These are phyloP conservation scores for Penicillium chermesinum DNA, from an alignment of 495 filamentous ascomycete species.

Conservation along the genomic window DNA sequence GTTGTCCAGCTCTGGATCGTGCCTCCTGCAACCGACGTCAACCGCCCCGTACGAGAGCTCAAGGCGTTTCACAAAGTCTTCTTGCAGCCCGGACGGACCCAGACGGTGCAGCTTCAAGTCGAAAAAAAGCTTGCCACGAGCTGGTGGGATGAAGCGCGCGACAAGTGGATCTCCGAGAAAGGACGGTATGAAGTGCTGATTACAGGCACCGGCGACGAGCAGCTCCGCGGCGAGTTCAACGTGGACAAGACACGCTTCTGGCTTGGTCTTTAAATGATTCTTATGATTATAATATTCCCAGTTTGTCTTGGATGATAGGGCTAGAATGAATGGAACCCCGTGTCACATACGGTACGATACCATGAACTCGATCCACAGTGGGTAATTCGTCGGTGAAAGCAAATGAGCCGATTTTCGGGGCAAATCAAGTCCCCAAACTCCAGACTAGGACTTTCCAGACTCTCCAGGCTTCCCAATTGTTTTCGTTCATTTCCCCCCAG, in stretches of 20 bases:
- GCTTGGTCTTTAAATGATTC: slow-evolving; percentile 39
- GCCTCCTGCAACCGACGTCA: slow-evolving; percentile 50
- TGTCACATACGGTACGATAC: background rate
- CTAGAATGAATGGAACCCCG: too few species aligned
- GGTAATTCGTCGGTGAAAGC: slow-evolving; percentile 1
- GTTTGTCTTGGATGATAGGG: too few species aligned
- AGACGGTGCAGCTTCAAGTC: slow-evolving; percentile 57
- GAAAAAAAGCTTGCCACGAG: slow-evolving; percentile 73
- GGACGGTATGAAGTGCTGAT: slow-evolving; percentile 65
- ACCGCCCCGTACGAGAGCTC: slow-evolving; percentile 69
- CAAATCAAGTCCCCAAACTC: background rate
- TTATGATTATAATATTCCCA: too few species aligned
- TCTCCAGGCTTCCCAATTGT: too few species aligned
- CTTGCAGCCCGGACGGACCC: slow-evolving; percentile 63
- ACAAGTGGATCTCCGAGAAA: slow-evolving; percentile 73
- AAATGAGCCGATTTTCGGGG: too few species aligned
- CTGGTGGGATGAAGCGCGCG: slow-evolving; percentile 70
- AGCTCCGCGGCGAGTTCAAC: slow-evolving; percentile 42
- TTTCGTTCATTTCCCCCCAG: slow-evolving; percentile 4
- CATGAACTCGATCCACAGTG: background rate
- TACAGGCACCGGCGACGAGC: slow-evolving; percentile 45
- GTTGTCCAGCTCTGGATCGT: slow-evolving; percentile 73
- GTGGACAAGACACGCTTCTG: slow-evolving; percentile 57
- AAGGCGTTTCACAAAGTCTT: slow-evolving; percentile 76
- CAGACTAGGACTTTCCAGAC: too few species aligned